These are phyloP conservation scores for Calocybe gangraenosa DNA, from an alignment of 768 basidiomycete genomes.

Conservation along the genomic window DNA sequence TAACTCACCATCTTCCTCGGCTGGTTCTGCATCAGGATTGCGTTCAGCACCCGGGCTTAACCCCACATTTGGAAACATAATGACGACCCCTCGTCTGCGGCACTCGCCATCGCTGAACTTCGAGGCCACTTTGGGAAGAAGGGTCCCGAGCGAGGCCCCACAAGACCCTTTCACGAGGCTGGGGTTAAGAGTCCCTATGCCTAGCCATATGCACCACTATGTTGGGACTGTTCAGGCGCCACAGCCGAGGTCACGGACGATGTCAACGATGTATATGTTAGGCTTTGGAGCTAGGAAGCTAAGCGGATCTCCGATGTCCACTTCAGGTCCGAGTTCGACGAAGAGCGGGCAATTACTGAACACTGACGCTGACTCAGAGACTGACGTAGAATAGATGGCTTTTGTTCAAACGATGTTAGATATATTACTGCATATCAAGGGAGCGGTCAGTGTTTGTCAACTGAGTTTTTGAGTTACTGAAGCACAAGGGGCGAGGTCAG, in stretches of 20 bases:
- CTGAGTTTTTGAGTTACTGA: too few species aligned
- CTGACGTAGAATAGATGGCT: too few species aligned
- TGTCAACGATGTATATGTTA: constrained; percentile 62
- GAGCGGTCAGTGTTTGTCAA: too few species aligned
- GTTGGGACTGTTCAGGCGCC: constrained; percentile 3
- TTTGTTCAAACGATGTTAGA: too few species aligned
- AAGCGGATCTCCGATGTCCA: constrained; percentile 9
- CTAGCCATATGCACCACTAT: constrained; percentile 28
- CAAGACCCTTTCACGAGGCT: constrained; percentile 43
- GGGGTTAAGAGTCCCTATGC: constrained; percentile 58
- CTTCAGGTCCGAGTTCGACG: neutral
- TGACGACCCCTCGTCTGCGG: constrained; percentile 60
- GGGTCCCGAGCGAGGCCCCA: constrained; percentile 1
- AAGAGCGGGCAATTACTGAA: neutral
- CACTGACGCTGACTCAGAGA: too few species aligned
- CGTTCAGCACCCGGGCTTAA: constrained; percentile 25
- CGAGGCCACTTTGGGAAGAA: constrained; percentile 13
- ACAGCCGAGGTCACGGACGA: constrained; percentile 38
- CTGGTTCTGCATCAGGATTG: constrained; percentile 28
- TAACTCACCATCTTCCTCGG: constrained; percentile 31
- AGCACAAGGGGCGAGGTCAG: too few species aligned
- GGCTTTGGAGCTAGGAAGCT: constrained; percentile 45
- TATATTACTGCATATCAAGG: too few species aligned
- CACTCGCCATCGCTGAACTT: constrained; percentile 40
- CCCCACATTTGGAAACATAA: constrained; percentile 68